Base-by-base conservation (phyloP, 768 basidiomycete species). In the Xerocomellus amylosporus region DNA sequence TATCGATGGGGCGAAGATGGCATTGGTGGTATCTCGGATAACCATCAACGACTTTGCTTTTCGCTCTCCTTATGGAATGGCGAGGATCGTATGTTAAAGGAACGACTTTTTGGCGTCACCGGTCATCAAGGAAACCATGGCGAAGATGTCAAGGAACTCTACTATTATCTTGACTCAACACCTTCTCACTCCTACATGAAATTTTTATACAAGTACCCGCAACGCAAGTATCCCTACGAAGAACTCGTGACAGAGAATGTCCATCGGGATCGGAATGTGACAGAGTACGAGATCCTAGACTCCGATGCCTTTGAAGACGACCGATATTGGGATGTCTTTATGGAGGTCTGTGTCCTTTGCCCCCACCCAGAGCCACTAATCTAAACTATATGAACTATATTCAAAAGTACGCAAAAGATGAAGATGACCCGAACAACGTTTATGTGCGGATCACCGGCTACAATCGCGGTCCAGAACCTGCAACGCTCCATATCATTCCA, bases 151-250 rank as follows among this genome's bases (percentile, higher is more conserved):
- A 98, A 98, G 73, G 97, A 99, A 68, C 76, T 98, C 28, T 99
- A 99, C 72, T 99, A 96, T 70, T 99, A 99, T 72, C 83, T 99
- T 56, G 97, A 98, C 71, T 96, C 93, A 36, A 98, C 97, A 1
- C 97, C 97, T 36, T 98, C 97, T 2, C 97, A 99, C 66, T 97
- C 95, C 7, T 99, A 98, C 80, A 98, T 99, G 97, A 99, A 99
- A 72, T 98, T 92, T 73, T 75, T 98, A 53, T 99, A 99, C 83
- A 99, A 99, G 71, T 99, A 99, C 63, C 95, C 97, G 13, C 97
- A 99, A 70, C 78, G 85, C 63, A 77, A 80, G 33, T 99, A 82
- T 72, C 97, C 97, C 1, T 99, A 99, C 72, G 95, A 98, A 65
- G 84, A 96, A 56, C 84, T 99, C 50, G 88, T 97, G 13, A 73